Conservation (phyloP, 768 basidiomycete species). For the Clitopilus hobsonii region DNA sequence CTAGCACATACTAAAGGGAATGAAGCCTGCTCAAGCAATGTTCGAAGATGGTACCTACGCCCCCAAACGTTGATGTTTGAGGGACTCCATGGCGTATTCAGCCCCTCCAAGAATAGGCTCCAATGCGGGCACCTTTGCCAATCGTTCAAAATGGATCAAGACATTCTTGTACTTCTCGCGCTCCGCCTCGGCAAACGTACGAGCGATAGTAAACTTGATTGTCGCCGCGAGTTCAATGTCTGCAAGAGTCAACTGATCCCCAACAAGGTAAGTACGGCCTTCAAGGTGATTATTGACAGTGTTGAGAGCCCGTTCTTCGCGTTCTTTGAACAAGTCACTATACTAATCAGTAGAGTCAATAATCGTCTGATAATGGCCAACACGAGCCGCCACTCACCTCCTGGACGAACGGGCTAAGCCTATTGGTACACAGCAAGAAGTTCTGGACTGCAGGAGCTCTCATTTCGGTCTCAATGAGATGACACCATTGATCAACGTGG, state of each 20-base stretch:
- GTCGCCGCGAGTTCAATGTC: conserved; percentile 68
- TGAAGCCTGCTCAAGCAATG: no score
- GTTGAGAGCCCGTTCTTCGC: conserved; percentile 51
- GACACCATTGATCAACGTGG: neutral
- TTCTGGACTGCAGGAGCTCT: neutral
- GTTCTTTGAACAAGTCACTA: conserved; percentile 10
- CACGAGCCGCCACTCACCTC: neutral
- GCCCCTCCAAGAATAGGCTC: conserved; percentile 59
- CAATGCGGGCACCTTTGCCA: conserved; percentile 78
- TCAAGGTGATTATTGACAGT: conserved; percentile 72
- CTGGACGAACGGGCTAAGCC: no score
- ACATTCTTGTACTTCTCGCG: conserved; percentile 71
- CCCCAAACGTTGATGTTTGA: no score
- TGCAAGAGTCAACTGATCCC: conserved; percentile 91
- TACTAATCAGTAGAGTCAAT: neutral
- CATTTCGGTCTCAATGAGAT: neutral
- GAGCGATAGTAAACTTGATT: conserved; percentile 46
- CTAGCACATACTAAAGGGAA: no score
- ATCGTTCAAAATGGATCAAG: conserved; percentile 81
- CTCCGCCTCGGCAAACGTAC: conserved; percentile 58
- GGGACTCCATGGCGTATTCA: conserved; percentile 61
- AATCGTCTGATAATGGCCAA: no score
- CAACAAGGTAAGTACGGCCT: conserved; percentile 83
- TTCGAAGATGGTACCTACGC: no score
- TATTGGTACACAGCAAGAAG: no score